These are phyloP conservation scores for Senecio squalidus DNA, from an alignment of 140 eudicot species.

Conservation along the genomic window DNA sequence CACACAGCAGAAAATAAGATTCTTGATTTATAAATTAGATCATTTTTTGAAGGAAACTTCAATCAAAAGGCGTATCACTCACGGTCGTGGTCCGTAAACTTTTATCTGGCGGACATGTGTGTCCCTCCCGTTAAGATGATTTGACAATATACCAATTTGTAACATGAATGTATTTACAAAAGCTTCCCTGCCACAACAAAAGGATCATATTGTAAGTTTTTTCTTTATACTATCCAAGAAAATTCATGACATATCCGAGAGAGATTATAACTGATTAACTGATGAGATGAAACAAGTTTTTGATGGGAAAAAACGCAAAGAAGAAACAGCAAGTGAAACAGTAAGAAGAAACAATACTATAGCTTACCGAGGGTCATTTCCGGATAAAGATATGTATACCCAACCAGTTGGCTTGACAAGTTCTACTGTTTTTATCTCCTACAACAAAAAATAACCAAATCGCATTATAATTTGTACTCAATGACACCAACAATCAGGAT, in stretches of 20 bases:
- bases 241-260: background rate
- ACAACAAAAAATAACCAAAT: conserved; percentile 7
- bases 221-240: no score
- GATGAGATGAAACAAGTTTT: background rate
- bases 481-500: background rate
- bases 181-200: conserved; percentile 63
- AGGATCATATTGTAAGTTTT: background rate
- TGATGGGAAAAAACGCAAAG: background rate
- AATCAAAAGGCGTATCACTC: conserved; percentile 19
- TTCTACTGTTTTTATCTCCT: conserved; percentile 94
- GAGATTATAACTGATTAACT: background rate
- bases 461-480: background rate
- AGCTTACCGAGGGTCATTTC: conserved; percentile 79
- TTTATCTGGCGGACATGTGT: conserved; percentile 99
- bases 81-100: conserved; percentile 94
- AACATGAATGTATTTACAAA: conserved; percentile 96
- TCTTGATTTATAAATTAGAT: conserved; percentile 4
- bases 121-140: conserved; percentile 95
- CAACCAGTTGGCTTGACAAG: conserved; percentile 94
- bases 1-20: conserved; percentile 15
- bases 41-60: background rate
- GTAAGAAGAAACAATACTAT: background rate
- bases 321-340: background rate
- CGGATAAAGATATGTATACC: conserved; percentile 79
- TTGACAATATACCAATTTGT: conserved; percentile 84